Evolutionary conservation across 345 rosid species (phyloP).

Genomic region (Aquilaria malaccensis): DNA sequence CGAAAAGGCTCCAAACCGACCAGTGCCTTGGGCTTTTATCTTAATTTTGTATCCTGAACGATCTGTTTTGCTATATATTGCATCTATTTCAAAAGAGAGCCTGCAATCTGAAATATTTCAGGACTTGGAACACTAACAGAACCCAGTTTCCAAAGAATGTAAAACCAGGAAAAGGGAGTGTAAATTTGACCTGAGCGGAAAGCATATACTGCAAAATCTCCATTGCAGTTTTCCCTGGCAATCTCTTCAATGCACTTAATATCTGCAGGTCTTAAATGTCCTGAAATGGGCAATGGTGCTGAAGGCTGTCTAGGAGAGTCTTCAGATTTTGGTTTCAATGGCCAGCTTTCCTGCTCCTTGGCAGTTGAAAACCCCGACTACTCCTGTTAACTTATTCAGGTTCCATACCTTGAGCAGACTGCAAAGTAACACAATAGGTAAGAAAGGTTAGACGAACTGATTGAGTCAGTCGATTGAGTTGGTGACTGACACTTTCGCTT

Average conservation of each 20-base stretch:
- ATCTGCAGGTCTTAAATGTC: conserved; percentile 31
- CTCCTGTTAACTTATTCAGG: conserved; percentile 50
- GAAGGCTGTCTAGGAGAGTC: conserved; percentile 4
- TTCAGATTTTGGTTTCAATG: conserved; percentile 26
- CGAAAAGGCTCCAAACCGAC: conserved; percentile 51
- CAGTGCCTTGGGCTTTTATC: conserved; percentile 36
- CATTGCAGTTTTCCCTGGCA: conserved; percentile 42
- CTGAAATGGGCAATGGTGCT: conserved; percentile 23
- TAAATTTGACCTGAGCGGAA: conserved; percentile 33
- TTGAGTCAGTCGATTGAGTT: too few species aligned
- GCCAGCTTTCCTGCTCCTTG: conserved; percentile 66
- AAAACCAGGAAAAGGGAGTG: neutral
- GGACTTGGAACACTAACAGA: neutral
- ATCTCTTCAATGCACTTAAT: conserved; percentile 44
- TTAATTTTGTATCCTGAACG: conserved; percentile 16
- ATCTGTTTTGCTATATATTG: conserved; percentile 20
- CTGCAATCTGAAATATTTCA: conserved; percentile 16
- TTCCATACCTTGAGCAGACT: conserved; percentile 72
- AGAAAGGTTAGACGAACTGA: neutral
- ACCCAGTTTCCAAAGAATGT: neutral
- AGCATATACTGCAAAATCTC: conserved; percentile 44
- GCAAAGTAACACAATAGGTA: conserved; percentile 13
- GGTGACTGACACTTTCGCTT: too few species aligned
- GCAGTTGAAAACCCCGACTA: conserved; percentile 60
- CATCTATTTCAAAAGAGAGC: conserved; percentile 29